These are phyloP conservation scores for Mariannaea elegans DNA, from an alignment of 2,329 filamentous ascomycete species.

Conservation along the genomic window DNA sequence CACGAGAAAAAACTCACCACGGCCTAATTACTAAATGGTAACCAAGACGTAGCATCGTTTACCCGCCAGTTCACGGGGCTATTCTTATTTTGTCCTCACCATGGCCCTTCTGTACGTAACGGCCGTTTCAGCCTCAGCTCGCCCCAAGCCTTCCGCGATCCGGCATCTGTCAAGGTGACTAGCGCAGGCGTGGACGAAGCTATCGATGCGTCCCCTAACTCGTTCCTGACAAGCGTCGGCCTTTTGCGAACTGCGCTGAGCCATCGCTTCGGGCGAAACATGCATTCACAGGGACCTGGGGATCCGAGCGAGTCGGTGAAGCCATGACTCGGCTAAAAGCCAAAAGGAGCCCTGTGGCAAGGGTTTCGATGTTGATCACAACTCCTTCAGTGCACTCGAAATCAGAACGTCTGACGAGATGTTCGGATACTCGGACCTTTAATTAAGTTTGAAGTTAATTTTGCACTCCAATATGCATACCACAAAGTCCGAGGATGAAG, in stretches of 20 bases:
- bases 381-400: neutral
- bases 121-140: conserved; percentile 18
- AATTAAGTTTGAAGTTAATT: neutral
- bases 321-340: conserved; percentile 2
- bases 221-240: neutral
- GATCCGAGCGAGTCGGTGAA: neutral
- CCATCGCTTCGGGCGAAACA: neutral
- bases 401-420: neutral
- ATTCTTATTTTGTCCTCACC: neutral
- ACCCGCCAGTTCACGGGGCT: neutral
- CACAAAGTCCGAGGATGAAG: neutral
- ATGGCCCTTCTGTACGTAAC: neutral
- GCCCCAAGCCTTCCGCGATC: neutral
- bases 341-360: neutral
- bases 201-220: neutral
- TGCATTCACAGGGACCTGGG: neutral
- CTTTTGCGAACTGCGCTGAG: no score
- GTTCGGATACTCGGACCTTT: neutral
- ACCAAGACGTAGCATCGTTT: neutral
- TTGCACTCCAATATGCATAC: neutral
- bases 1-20: neutral
- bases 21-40: neutral
- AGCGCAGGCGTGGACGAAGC: neutral
- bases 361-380: neutral
- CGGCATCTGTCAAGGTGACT: conserved; percentile 7